Conservation (phyloP, 2,329 filamentous ascomycete species). For the Fusarium brevicatenulatum region DNA sequence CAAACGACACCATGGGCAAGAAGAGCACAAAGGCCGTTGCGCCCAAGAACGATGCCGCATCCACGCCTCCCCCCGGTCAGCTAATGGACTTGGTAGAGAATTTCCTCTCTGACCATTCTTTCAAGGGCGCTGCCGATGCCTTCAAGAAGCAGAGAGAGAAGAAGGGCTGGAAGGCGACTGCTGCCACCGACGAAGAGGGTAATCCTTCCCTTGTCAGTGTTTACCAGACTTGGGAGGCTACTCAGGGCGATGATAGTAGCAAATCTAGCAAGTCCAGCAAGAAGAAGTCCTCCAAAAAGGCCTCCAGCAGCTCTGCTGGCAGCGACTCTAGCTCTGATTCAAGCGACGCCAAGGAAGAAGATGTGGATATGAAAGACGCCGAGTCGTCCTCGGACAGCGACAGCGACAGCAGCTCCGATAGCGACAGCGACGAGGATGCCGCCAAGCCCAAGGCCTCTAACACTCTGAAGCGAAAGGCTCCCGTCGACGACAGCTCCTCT, state of each 20-base stretch:
- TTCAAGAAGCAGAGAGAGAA: slow-evolving; percentile 71
- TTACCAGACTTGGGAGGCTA: slow-evolving; percentile 61
- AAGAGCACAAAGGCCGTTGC: slow-evolving; percentile 36
- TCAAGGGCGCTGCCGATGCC: slow-evolving; percentile 67
- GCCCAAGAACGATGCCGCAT: slow-evolving; percentile 34
- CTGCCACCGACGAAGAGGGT: slow-evolving; percentile 17
- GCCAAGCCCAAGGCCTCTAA: slow-evolving; percentile 40
- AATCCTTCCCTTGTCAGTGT: slow-evolving; percentile 59
- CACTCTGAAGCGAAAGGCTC: slow-evolving; percentile 55
- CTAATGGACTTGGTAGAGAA: slow-evolving; percentile 73
- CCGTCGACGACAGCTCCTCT: slow-evolving; percentile 47
- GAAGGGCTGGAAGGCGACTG: slow-evolving; percentile 57
- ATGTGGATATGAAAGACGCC: slow-evolving; percentile 61
- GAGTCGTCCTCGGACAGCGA: slow-evolving; percentile 51
- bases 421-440: slow-evolving; percentile 38
- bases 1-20: slow-evolving; percentile 50
- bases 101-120: slow-evolving; percentile 75
- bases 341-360: slow-evolving; percentile 47
- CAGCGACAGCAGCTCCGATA: slow-evolving; percentile 44
- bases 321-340: slow-evolving; percentile 45
- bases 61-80: slow-evolving; percentile 62
- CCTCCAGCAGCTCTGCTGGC: slow-evolving; percentile 19
- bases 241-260: slow-evolving; percentile 28
- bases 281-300: slow-evolving; percentile 36
- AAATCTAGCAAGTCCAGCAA: slow-evolving; percentile 38